Conservation (phyloP, 2,329 filamentous ascomycete species). For the Hymenoscyphus linearis region DNA sequence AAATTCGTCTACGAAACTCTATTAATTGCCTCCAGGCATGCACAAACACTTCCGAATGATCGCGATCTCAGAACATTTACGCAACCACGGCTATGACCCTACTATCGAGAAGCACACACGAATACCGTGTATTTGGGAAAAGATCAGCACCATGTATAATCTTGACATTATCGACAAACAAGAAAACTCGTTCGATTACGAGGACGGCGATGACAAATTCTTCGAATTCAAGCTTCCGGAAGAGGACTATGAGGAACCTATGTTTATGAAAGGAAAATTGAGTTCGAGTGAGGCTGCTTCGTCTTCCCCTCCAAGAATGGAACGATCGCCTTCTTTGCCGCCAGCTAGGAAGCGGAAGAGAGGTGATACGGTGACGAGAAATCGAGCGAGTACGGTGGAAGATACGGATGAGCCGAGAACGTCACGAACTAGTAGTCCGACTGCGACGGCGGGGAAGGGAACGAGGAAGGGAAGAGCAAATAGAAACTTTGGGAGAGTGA, state of each 20-base stretch:
- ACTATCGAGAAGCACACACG: slow-evolving; percentile 71
- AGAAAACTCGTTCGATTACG: slow-evolving; percentile 49
- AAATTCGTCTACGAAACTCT: slow-evolving; percentile 7
- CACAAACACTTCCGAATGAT: slow-evolving; percentile 94
- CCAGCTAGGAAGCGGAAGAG: slow-evolving; percentile 31
- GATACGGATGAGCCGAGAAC: slow-evolving; percentile 45
- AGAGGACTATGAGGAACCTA: slow-evolving; percentile 32
- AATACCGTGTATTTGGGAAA: slow-evolving; percentile 88
- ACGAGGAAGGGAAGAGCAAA: slow-evolving; percentile 30
- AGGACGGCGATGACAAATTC: slow-evolving; percentile 53
- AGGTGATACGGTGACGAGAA: slow-evolving; percentile 31
- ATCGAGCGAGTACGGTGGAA: slow-evolving; percentile 44
- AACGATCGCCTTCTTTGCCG: slow-evolving; percentile 21
- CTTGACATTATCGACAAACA: slow-evolving; percentile 81
- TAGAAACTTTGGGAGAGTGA: slow-evolving; percentile 40
- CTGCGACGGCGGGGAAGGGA: slow-evolving; percentile 35
- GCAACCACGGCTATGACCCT: slow-evolving; percentile 73
- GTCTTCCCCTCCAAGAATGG: slow-evolving; percentile 31
- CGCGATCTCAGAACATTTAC: slow-evolving; percentile 72
- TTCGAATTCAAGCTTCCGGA: slow-evolving; percentile 61
- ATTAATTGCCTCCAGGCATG: slow-evolving; percentile 53
- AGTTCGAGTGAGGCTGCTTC: slow-evolving; percentile 29
- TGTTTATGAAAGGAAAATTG: slow-evolving; percentile 27
- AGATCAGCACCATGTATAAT: slow-evolving; percentile 79
- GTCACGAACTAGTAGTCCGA: slow-evolving; percentile 36